Evolutionary conservation across 2,329 filamentous ascomycete species (phyloP), one percentile per base, ranked within the genome.

Genomic region (Ceratocystis cacaofunesta): DNA sequence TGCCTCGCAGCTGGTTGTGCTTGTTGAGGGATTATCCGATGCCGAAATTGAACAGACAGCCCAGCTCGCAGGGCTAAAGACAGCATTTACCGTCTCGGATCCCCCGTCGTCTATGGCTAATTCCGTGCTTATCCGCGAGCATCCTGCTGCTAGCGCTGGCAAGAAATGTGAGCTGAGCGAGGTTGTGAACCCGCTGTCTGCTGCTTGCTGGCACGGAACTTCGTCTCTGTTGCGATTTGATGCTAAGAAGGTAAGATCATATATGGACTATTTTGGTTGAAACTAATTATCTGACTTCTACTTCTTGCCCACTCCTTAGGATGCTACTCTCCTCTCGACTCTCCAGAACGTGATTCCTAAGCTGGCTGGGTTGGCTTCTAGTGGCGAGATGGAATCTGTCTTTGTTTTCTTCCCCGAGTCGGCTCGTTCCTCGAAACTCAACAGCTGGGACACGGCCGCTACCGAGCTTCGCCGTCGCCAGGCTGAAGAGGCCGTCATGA

Each of bases 21-120:
- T 84, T 69, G 75, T 87, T 62, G 80, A 86, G 71, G 82, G 85
- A 70, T 76, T 81, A 73, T 79, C 77, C 19, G 69, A 75, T 17
- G 71, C 77, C 52, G 78, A 80, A 60, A 75, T 78, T 63, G 75
- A 78, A 65, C 74, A 77, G n/a, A 75, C 78, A 62, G 72, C 74
- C 32, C 70, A 71, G 12, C 44, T 43, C 8, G 50, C 43, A 19
- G 44, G 44, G 15, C 70, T 76, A 25, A 72, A 75, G 30, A 70
- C 69, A 36, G 75, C 79, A 1, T 86, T 86, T 67, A 76, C 75
- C 5, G 78, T 80, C 66, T 71, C 73, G 43, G 78, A 78, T 61
- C 75, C 76, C 22, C 80, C 78, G 30, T 78, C 77, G 2, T 69
- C 74, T 1, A 69, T 70, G 15, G 78, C 77, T 61, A 78, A 79